These are phyloP conservation scores for Marsdenia floribunda DNA, from an alignment of 257 asterid species.

Conservation along the genomic window DNA sequence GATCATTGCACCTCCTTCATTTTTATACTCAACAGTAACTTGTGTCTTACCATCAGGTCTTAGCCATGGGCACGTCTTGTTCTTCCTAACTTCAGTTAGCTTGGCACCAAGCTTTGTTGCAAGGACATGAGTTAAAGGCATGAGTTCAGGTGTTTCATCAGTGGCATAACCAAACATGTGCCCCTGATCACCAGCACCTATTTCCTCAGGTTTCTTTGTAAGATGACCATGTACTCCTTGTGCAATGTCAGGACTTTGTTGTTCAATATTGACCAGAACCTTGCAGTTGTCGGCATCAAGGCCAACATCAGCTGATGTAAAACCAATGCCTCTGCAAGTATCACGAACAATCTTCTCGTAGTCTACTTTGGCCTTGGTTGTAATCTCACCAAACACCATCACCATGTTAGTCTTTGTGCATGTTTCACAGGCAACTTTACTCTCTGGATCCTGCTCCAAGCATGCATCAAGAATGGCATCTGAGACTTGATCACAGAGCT, in stretches of 20 bases:
- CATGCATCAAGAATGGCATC: slow-evolving; percentile 14
- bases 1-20: slow-evolving; percentile 9
- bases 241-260: slow-evolving; percentile 14
- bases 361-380: slow-evolving; percentile 11
- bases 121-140: slow-evolving; percentile 16
- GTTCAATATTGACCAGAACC: slow-evolving; percentile 9
- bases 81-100: slow-evolving; percentile 11
- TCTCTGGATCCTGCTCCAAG: slow-evolving; percentile 14
- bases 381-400: slow-evolving; percentile 15
- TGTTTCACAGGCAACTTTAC: slow-evolving; percentile 17
- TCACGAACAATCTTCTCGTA: slow-evolving; percentile 11
- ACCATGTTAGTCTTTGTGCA: slow-evolving; percentile 18
- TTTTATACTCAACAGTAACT: slow-evolving; percentile 8
- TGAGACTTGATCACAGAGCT: slow-evolving; percentile 13
- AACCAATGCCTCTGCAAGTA: slow-evolving; percentile 12
- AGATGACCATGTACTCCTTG: slow-evolving; percentile 16
- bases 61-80: slow-evolving; percentile 10
- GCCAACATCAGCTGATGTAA: slow-evolving; percentile 14
- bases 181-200: slow-evolving; percentile 15
- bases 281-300: slow-evolving; percentile 14
- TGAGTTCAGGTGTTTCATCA: slow-evolving; percentile 13
- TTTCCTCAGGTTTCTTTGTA: slow-evolving; percentile 10
- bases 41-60: slow-evolving; percentile 16
- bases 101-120: slow-evolving; percentile 15
- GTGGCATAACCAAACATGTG: slow-evolving; percentile 16